phyloP scores from a whole-genome alignment of 148 eudicot species.

The Dianthus caryophyllus region DNA sequence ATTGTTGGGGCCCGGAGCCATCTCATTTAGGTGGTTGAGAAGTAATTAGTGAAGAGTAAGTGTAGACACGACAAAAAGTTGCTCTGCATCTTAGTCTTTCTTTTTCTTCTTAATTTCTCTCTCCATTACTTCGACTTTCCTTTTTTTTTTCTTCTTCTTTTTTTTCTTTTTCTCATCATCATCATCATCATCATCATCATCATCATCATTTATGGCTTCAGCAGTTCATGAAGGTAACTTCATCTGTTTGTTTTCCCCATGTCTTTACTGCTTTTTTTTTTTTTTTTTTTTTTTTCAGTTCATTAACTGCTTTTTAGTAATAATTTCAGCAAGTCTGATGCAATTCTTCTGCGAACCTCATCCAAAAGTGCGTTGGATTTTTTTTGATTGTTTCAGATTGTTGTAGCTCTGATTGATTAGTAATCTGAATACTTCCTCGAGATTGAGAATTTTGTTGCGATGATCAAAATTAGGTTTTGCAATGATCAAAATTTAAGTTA shows the following conservation, averaged over 20 bases:
- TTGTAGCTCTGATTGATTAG: neutral
- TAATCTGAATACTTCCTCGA: neutral
- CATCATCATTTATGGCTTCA: slow-evolving; percentile 11
- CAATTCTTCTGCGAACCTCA: neutral
- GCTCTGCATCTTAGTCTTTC: no score
- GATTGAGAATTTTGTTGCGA: neutral
- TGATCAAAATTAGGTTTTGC: neutral
- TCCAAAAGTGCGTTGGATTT: no score
- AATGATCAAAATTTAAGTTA: neutral
- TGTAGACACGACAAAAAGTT: no score
- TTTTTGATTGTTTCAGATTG: neutral
- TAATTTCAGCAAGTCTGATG: neutral
- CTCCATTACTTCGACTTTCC: neutral
- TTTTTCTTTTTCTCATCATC: neutral
- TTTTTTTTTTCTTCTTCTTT: neutral
- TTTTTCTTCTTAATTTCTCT: neutral
- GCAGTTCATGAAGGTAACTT: slow-evolving; percentile 10
- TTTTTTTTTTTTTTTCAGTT: slow-evolving; percentile 1
- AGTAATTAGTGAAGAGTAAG: no score
- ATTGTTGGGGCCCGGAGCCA: no score
- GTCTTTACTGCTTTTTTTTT: no score
- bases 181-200: neutral
- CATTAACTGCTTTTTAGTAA: neutral
- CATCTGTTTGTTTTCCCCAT: no score
- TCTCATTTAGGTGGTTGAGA: no score